Base-by-base conservation (phyloP, 2,329 filamentous ascomycete species). In the Botrytis medusae region DNA sequence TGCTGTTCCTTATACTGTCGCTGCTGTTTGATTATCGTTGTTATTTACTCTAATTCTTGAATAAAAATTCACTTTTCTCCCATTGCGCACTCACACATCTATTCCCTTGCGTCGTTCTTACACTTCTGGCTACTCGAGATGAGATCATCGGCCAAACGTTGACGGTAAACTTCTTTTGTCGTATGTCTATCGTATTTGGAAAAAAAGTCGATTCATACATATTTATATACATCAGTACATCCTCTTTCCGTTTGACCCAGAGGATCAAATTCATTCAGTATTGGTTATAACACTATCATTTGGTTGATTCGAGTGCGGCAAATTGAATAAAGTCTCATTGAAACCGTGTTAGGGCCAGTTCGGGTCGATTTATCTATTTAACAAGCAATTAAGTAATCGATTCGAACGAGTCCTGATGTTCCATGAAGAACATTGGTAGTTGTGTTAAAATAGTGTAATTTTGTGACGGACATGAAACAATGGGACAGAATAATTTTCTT, bases 1-100 rank as follows among this genome's bases (percentile, higher is more conserved):
- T 12, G 6, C 1, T 12, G 4, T 12, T 44, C 2, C 6, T 18
- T 57, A 9, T 29, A 9, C 8, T 9, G 1, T 2, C 1, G 5
- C 2, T 7, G 14, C 29, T 4, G 2, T 29, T 32, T 18, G 2
- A 16, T 57, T 18, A 8, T 7, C 2, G n/a, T 18, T 18, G 14
- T 44, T 57, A 8, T 29, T 29, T 29, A 29, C 14, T 57, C 3
- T 10, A 29, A 57, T 18, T 8, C 5, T 29, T 57, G 14, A 29
- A 57, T 2, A 57, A 4, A 18, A 0, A 29, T 54, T 18, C 3
- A 14, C n/a, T 9, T 4, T 57, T 32, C 7, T 32, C 16, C 18
- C n/a, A 2, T 18, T 54, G 1, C 8, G 16, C 1, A 18, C 14
- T 29, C 5, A 18, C 6, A 18, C 14, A 54, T n/a, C 12, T 8